Base-by-base conservation (phyloP, 2,329 filamentous ascomycete genomes). In the Eutypa lata region DNA sequence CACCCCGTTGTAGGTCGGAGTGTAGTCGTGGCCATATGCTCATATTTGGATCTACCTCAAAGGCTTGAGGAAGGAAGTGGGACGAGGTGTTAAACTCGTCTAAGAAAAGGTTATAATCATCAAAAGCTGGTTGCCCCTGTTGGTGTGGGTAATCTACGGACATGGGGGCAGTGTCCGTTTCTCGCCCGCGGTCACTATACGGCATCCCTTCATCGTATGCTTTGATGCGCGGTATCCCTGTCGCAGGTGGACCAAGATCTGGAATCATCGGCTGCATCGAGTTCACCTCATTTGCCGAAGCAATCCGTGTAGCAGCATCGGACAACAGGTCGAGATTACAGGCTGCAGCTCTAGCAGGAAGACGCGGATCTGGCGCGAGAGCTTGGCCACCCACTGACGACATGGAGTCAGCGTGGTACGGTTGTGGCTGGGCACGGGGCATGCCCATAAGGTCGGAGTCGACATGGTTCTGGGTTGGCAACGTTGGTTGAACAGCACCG, bases 311-410 rank as follows among this genome's bases (percentile, higher is more conserved):
- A 2, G 81, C 81, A n/a, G 81, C 81, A 63, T 84, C 80, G 5
- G 81, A 84, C 18, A 84, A 68, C 10, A 84, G 70, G 55, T 84
- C 81, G 35, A 84, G 71, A 57, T 83, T 84, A 61, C 80, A 82
- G 2, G 78, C 78, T 16, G 71, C 73, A 13, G 73, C 65, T 57
- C 80, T 71, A 0, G 76, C 63, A 22, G 74, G 66, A 31, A 75
- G 68, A 35, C 78, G 78, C 18, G 74, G 71, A 55, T 81, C 79
- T 46, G 76, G 72, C n/a, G 73, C 63, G 7, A 75, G 64, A n/a
- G 73, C 60, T 35, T 70, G 65, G 21, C 72, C 68, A 22, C 70
- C 67, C 28, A 73, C 64, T 18, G 70, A 62, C 43, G 67, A 67
- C 53, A 75, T 70, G 22, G 72, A 61, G 37, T 72, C 73, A 43